phyloP scores from a whole-genome alignment of 2,329 filamentous ascomycete genomes.

The Exophiala alcalophila region DNA sequence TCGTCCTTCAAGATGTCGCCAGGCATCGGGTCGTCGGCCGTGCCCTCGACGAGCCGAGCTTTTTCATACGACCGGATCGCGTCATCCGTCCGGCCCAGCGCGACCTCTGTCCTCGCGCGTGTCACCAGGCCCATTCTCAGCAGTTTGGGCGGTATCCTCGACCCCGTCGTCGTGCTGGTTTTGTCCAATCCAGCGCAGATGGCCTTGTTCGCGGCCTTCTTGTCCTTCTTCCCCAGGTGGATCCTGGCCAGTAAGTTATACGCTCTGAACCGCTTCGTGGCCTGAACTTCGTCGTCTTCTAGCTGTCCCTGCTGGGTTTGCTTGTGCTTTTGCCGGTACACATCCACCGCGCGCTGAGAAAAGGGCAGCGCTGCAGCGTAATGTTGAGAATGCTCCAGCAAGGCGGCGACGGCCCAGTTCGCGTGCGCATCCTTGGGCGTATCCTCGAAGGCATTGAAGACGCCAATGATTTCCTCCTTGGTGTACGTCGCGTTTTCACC shows the following conservation, averaged over 20 bases:
- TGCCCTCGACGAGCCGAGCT: conserved; percentile 1
- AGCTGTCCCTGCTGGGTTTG: too few relatives aligned
- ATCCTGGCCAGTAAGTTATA: neutral
- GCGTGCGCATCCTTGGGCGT: conserved; percentile 5
- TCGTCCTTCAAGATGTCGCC: conserved; percentile 3
- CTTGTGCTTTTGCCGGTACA: too few relatives aligned
- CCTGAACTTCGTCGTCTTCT: too few relatives aligned
- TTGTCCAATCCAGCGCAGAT: conserved; percentile 1
- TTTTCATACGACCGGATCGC: conserved; percentile 5
- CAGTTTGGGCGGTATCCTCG: neutral
- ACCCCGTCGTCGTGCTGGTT: neutral
- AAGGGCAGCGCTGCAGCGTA: neutral
- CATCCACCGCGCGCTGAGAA: neutral
- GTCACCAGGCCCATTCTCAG: conserved; percentile 4
- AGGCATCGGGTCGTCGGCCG: conserved; percentile 3
- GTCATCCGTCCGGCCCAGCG: conserved; percentile 1
- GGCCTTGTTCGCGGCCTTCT: neutral
- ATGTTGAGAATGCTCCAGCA: conserved; percentile 2
- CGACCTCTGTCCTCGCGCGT: conserved; percentile 1
- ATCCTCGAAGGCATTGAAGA: conserved; percentile 2
- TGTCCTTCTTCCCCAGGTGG: conserved; percentile 4
- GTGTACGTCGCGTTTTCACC: conserved; percentile 1
- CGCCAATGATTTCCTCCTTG: conserved; percentile 2
- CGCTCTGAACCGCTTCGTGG: neutral
- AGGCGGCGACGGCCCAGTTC: neutral